Evolutionary conservation across 2,329 filamentous ascomycete species (phyloP).

Genomic region (Cryphonectria japonica): DNA sequence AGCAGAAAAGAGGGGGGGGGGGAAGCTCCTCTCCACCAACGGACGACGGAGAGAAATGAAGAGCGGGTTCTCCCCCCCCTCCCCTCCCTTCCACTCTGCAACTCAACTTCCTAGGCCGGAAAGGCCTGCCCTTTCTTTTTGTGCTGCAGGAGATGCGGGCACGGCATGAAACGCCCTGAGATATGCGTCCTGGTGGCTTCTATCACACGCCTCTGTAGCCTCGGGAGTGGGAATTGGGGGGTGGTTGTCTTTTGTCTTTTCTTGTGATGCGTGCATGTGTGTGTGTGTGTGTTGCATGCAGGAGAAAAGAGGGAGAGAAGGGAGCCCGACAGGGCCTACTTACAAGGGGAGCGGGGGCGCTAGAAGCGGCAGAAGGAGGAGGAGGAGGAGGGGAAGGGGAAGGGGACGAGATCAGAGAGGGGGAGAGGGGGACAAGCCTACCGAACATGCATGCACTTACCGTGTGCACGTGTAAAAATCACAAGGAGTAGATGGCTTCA

Average conservation of each 20-base stretch:
- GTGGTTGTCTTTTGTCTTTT: background rate
- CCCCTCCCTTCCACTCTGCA: background rate
- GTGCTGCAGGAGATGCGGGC: background rate
- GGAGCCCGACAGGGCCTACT: no score
- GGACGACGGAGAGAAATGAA: background rate
- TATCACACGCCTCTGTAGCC: slow-evolving; percentile 22
- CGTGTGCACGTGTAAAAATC: background rate
- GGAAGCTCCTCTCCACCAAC: background rate
- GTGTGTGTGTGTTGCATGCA: slow-evolving; percentile 7
- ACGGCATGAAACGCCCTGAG: background rate
- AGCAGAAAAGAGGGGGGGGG: no score
- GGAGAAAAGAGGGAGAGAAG: background rate
- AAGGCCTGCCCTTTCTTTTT: background rate
- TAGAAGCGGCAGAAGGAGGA: slow-evolving; percentile 1
- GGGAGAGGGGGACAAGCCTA: background rate
- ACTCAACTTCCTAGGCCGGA: slow-evolving; percentile 23
- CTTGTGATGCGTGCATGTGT: background rate
- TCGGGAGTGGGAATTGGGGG: no score
- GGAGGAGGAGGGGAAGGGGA: background rate
- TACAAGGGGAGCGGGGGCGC: background rate
- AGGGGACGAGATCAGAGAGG: background rate
- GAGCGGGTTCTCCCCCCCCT: no score
- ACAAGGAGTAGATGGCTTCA: background rate
- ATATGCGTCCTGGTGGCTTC: slow-evolving; percentile 8
- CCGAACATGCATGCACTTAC: background rate